Evolutionary conservation across 2,329 filamentous ascomycete species (phyloP).

Genomic region (Calycina marina): DNA sequence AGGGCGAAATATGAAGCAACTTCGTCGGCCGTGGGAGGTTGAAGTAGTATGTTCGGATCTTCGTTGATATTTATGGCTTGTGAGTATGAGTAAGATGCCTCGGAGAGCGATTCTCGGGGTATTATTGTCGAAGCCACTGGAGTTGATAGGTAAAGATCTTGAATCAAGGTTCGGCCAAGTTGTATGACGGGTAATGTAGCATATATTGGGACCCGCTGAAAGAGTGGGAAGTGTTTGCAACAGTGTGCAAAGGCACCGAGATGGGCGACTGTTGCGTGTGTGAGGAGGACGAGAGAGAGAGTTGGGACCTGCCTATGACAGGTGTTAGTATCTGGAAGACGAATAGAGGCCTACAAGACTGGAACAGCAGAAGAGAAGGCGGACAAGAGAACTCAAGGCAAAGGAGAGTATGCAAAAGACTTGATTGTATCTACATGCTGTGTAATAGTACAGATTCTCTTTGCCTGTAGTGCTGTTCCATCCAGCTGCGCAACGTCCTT

Average conservation of each 20-base stretch:
- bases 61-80: slow-evolving; percentile 34
- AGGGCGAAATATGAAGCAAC: slow-evolving; percentile 84
- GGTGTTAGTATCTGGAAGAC: slow-evolving; percentile 10
- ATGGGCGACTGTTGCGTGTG: slow-evolving; percentile 83
- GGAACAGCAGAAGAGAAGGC: slow-evolving; percentile 2
- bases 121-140: slow-evolving; percentile 79
- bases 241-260: slow-evolving; percentile 90
- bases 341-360: too few relatives aligned
- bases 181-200: slow-evolving; percentile 89
- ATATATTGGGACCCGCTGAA: slow-evolving; percentile 85
- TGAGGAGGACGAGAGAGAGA: slow-evolving; percentile 83
- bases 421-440: slow-evolving; percentile 19
- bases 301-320: slow-evolving; percentile 67
- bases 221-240: slow-evolving; percentile 89
- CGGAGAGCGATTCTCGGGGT: slow-evolving; percentile 55
- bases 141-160: slow-evolving; percentile 84
- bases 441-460: slow-evolving; percentile 3
- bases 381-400: slow-evolving; percentile 8
- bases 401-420: slow-evolving; percentile 8
- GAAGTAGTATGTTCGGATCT: slow-evolving; percentile 38
- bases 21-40: slow-evolving; percentile 70
- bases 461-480: too few relatives aligned
- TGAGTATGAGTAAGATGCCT: slow-evolving; percentile 39
- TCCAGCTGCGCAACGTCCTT: too few relatives aligned
- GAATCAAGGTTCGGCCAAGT: slow-evolving; percentile 75